Evolutionary conservation across 805 yeast genomes (phyloP).

Genomic region (Saccharomycopsis sp.): DNA sequence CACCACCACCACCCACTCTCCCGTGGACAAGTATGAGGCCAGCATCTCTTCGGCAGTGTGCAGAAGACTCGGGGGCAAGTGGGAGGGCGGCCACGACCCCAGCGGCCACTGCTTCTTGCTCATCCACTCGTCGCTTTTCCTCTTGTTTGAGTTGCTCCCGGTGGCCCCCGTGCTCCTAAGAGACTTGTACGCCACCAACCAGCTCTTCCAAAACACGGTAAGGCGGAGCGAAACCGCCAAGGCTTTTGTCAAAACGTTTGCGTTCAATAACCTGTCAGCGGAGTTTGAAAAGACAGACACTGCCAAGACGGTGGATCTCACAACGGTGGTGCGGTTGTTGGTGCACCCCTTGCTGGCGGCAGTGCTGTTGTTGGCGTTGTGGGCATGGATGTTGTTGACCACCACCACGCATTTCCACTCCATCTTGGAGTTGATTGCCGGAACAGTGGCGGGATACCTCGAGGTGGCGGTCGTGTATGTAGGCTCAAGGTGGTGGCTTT

Average conservation of each 20-base stretch:
- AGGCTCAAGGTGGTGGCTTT: slow-evolving; percentile 4
- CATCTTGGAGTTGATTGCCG: slow-evolving; percentile 11
- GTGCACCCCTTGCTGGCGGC: slow-evolving; percentile 26
- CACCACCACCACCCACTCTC: no score
- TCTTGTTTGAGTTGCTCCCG: slow-evolving; percentile 56
- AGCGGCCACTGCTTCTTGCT: slow-evolving; percentile 86
- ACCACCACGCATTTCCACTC: slow-evolving; percentile 85
- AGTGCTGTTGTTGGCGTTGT: slow-evolving; percentile 36
- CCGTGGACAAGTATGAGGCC: slow-evolving; percentile 3
- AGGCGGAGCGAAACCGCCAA: neutral
- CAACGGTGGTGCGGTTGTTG: slow-evolving; percentile 6
- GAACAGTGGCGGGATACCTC: slow-evolving; percentile 17
- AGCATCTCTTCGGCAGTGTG: slow-evolving; percentile 35
- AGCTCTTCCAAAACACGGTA: slow-evolving; percentile 7
- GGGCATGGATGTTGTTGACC: slow-evolving; percentile 84
- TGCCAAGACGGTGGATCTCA: slow-evolving; percentile 8
- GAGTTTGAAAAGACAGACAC: neutral
- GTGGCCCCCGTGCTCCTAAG: slow-evolving; percentile 27
- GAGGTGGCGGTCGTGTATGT: slow-evolving; percentile 12
- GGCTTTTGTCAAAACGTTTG: neutral
- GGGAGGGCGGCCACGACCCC: slow-evolving; percentile 92
- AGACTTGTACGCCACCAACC: slow-evolving; percentile 24
- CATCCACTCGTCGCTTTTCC: slow-evolving; percentile 52
- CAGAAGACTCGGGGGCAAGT: slow-evolving; percentile 51
- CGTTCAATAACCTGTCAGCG: slow-evolving; percentile 10